A percentile compares a stretch with the other conserved stretches of the same genome.
Evolutionary conservation across 148 eudicot genomes (phyloP).

Genomic region (Heliosperma pusillum): DNA sequence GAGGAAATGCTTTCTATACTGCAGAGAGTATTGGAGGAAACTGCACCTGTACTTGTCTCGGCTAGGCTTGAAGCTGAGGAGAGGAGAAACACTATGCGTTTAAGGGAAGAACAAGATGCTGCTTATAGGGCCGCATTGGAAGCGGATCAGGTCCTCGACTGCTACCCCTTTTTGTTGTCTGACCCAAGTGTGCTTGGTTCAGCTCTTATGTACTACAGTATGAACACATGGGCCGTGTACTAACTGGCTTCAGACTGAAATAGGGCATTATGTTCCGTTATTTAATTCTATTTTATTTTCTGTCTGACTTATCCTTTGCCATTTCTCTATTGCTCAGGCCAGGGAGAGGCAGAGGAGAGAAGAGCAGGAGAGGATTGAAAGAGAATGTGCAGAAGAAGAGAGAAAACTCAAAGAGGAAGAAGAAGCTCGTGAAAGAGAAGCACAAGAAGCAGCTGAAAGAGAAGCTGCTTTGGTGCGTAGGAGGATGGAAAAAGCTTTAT

Average conservation of each 20-base stretch:
- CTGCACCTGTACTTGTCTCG: constrained; percentile 79
- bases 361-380: constrained; percentile 76
- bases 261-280: not conserved
- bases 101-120: constrained; percentile 99
- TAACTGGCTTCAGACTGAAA: not conserved
- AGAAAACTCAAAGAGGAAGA: constrained; percentile 80
- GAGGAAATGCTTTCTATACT: constrained; percentile 69
- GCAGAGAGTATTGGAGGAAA: constrained; percentile 92
- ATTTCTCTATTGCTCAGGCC: constrained; percentile 45
- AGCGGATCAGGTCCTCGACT: constrained; percentile 79
- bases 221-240: too few relatives aligned
- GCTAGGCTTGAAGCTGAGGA: constrained; percentile 98
- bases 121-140: constrained; percentile 92
- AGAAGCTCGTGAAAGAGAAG: constrained; percentile 89
- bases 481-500: constrained; percentile 67
- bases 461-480: constrained; percentile 81
- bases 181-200: too few relatives aligned
- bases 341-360: constrained; percentile 89
- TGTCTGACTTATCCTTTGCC: not conserved
- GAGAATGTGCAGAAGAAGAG: constrained; percentile 95
- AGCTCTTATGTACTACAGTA: too few relatives aligned
- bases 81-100: constrained; percentile 68
- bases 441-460: constrained; percentile 83
- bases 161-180: not conserved
- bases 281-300: too few relatives aligned